phyloP scores from a whole-genome alignment of 2,329 filamentous ascomycete species.

The Pseudogymnoascus pannorum region DNA sequence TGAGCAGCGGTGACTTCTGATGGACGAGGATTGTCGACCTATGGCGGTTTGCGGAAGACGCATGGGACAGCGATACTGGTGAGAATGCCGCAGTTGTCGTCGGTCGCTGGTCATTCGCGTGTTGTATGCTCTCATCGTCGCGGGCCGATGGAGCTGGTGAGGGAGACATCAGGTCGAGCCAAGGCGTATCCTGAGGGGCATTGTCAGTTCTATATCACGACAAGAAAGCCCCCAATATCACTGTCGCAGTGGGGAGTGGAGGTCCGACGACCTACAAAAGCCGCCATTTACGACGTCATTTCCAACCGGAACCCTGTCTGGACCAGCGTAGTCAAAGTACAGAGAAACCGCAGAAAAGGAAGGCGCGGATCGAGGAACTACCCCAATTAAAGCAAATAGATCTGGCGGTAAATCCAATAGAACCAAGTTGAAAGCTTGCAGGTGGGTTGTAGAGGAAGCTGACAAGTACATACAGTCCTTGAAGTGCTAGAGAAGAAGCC shows the following conservation, averaged over 20 bases:
- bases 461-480: not conserved
- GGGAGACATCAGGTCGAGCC: slow-evolving; percentile 29
- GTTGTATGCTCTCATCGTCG: slow-evolving; percentile 23
- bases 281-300: slow-evolving; percentile 32
- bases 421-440: not conserved
- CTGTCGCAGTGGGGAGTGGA: not conserved
- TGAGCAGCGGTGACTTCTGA: slow-evolving; percentile 87
- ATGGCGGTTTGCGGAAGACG: slow-evolving; percentile 60
- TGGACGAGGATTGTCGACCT: slow-evolving; percentile 91
- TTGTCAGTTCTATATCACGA: slow-evolving; percentile 12
- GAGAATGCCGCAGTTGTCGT: slow-evolving; percentile 89
- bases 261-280: slow-evolving; percentile 25
- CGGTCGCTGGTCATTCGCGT: slow-evolving; percentile 36
- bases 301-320: slow-evolving; percentile 12
- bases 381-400: not conserved
- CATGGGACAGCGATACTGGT: slow-evolving; percentile 64
- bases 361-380: not conserved
- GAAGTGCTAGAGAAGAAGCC: not conserved
- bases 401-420: not conserved
- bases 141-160: slow-evolving; percentile 23
- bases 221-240: not conserved
- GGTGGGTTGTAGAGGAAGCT: not conserved
- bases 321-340: not conserved
- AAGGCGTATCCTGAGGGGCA: slow-evolving; percentile 28
- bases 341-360: not conserved